phyloP scores from a whole-genome alignment of 148 eudicot species.

The Nyssa sinensis region DNA sequence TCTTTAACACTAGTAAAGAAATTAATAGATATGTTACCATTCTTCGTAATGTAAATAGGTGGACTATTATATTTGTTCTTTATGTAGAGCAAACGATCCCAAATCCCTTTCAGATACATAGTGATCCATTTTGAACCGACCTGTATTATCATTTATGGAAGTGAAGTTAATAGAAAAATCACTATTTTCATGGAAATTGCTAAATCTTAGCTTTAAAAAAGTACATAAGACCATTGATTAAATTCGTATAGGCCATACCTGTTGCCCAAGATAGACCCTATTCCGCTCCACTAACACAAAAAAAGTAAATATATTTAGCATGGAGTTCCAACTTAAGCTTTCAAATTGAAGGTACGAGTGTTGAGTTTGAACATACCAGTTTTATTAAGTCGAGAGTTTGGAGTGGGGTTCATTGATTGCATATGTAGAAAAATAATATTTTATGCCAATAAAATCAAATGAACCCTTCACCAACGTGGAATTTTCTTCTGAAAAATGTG shows the following conservation, averaged over 20 bases:
- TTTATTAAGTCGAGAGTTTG: conserved; percentile 22
- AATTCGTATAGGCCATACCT: not conserved
- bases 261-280: not conserved
- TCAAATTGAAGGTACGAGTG: too few species aligned
- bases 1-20: too few species aligned
- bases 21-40: not conserved
- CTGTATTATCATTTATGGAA: too few species aligned
- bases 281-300: not conserved
- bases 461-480: conserved; percentile 29
- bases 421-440: conserved; percentile 49
- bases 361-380: conserved; percentile 26
- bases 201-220: too few species aligned
- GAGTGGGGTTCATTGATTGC: conserved; percentile 28
- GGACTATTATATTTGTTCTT: not conserved
- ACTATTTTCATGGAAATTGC: too few species aligned
- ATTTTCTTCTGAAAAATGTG: conserved; percentile 26
- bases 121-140: not conserved
- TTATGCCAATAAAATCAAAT: conserved; percentile 49
- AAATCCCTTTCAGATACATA: not conserved
- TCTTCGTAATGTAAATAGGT: not conserved
- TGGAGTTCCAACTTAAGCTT: too few species aligned
- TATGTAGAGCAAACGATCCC: not conserved
- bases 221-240: too few species aligned
- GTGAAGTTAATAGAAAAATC: too few species aligned
- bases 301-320: too few species aligned